A percentile compares a stretch with the other conserved stretches of the same genome.
phyloP scores from a whole-genome alignment of 2,329 filamentous ascomycete genomes.

The Hortaea werneckii region DNA sequence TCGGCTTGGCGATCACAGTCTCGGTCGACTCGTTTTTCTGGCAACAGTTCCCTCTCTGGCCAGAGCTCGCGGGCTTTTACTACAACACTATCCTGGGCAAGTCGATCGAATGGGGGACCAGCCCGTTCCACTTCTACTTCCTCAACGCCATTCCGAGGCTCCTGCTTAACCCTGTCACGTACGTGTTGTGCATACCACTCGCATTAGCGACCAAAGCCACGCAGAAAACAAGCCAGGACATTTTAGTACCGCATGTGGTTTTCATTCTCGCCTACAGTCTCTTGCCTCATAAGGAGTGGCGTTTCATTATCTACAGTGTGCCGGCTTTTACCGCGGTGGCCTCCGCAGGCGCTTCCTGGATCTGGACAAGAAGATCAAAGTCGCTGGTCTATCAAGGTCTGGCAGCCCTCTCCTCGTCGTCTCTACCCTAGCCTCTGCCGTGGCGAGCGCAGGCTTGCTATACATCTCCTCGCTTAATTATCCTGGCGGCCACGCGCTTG shows the following conservation, averaged over 20 bases:
- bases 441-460: constrained; percentile 56
- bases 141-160: constrained; percentile 70
- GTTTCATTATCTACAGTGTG: constrained; percentile 84
- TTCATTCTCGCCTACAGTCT: constrained; percentile 76
- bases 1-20: constrained; percentile 60
- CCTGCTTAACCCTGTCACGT: constrained; percentile 65
- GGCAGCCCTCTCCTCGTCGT: constrained; percentile 44
- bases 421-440: constrained; percentile 52
- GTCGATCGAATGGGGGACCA: constrained; percentile 78
- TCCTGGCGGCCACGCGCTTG: constrained; percentile 74
- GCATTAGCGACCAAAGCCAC: constrained; percentile 41
- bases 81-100: constrained; percentile 83
- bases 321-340: constrained; percentile 71
- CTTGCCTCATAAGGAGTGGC: constrained; percentile 90
- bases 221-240: constrained; percentile 35
- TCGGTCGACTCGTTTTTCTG: constrained; percentile 87
- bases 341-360: constrained; percentile 60
- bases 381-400: constrained; percentile 45
- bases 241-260: constrained; percentile 54
- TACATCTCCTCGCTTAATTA: constrained; percentile 83
- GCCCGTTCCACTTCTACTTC: constrained; percentile 81
- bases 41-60: constrained; percentile 70
- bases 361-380: constrained; percentile 53
- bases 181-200: constrained; percentile 41
- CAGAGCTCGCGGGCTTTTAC: constrained; percentile 78